A percentile compares a stretch with the other conserved stretches of the same genome.
Conservation (phyloP, 257 asterid species). For the Solanum rostratum region DNA sequence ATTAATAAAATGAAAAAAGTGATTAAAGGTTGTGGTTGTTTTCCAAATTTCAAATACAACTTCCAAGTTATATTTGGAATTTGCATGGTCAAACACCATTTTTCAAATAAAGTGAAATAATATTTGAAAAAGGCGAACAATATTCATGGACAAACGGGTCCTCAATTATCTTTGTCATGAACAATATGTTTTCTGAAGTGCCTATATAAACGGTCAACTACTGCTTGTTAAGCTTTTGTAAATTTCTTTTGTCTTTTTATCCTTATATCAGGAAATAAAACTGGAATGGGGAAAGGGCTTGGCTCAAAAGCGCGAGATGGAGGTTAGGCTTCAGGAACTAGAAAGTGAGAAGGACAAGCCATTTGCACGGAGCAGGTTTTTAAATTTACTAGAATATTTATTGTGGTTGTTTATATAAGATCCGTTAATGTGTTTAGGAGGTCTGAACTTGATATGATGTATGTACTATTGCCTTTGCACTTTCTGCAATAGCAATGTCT, state of each 20-base stretch:
- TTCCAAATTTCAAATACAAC: no score
- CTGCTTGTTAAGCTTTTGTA: neutral
- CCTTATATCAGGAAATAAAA: slow-evolving; percentile 59
- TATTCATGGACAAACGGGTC: no score
- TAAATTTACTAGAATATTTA: neutral
- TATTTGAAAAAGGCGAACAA: no score
- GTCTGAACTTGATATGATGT: neutral
- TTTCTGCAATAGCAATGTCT: neutral
- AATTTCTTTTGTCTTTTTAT: neutral
- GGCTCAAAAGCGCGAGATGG: slow-evolving; percentile 90
- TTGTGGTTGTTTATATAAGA: neutral
- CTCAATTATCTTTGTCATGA: no score
- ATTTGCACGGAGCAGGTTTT: slow-evolving; percentile 82
- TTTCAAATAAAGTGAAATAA: no score
- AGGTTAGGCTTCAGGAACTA: slow-evolving; percentile 54
- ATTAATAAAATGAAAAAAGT: no score
- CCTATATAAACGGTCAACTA: neutral
- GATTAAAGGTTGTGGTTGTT: no score
- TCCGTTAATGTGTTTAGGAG: neutral
- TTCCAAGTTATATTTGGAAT: no score
- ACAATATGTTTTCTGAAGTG: neutral
- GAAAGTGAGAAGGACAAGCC: slow-evolving; percentile 90
- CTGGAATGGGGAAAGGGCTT: slow-evolving; percentile 93
- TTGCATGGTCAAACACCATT: no score
- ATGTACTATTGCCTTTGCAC: neutral